A percentile compares a stretch with the other conserved stretches of the same genome.
phyloP scores from a whole-genome alignment of 768 basidiomycete genomes.

The Suillus hirtellus region DNA sequence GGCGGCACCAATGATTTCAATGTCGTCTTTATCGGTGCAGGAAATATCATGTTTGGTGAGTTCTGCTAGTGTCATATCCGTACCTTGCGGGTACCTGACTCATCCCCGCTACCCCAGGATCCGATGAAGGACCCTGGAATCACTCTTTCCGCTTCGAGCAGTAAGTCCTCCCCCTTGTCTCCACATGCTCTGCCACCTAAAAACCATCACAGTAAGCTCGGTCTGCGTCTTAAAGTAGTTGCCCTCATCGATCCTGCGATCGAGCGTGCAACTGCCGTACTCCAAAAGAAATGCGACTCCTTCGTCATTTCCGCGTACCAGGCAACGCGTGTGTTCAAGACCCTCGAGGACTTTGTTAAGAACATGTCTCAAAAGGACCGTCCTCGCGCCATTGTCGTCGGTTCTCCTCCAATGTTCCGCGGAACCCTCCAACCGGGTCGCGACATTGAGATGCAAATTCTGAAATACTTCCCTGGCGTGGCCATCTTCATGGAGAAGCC shows the following conservation, averaged over 20 bases:
- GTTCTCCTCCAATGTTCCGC: constrained; percentile 92
- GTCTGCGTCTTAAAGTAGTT: constrained; percentile 92
- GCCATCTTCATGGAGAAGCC: constrained; percentile 95
- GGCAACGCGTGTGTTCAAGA: constrained; percentile 81
- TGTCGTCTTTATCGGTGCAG: constrained; percentile 92
- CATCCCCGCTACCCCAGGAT: constrained; percentile 48
- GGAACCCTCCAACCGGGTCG: constrained; percentile 73
- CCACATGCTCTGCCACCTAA: constrained; percentile 9
- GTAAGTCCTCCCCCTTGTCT: constrained; percentile 41
- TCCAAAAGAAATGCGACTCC: constrained; percentile 88
- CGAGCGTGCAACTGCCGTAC: constrained; percentile 75
- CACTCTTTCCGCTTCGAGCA: constrained; percentile 90
- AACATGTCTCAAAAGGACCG: constrained; percentile 61
- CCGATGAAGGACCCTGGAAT: constrained; percentile 90
- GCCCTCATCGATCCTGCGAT: constrained; percentile 90
- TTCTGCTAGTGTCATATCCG: constrained; percentile 8
- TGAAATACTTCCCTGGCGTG: constrained; percentile 85
- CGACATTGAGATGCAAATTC: constrained; percentile 85
- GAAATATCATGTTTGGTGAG: constrained; percentile 97
- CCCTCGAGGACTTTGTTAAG: constrained; percentile 82
- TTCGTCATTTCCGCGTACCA: constrained; percentile 94
- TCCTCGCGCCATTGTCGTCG: constrained; percentile 84
- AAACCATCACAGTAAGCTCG: constrained; percentile 70
- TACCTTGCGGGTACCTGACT: not conserved
- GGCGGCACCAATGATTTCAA: constrained; percentile 80